Percentiles rank a stretch among this genome's conserved stretches.
Conservation (phyloP, 2,329 filamentous ascomycete species). For the Trichoderma citrinoviride region DNA sequence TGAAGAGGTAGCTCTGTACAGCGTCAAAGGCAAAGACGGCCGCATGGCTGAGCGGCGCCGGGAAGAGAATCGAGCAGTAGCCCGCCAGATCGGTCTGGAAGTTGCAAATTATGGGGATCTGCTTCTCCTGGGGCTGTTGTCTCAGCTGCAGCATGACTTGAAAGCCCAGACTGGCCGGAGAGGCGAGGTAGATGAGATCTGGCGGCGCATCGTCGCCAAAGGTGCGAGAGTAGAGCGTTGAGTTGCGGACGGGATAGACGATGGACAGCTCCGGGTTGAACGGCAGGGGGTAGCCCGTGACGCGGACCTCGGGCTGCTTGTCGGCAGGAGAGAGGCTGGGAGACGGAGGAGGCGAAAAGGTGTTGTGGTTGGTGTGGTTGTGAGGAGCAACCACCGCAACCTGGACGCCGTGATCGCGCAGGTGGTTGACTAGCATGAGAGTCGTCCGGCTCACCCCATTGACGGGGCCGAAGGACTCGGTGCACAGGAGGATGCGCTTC, state of each 20-base stretch:
- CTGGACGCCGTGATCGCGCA: conserved; percentile 60
- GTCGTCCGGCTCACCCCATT: conserved; percentile 73
- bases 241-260: conserved; percentile 66
- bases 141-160: conserved; percentile 68
- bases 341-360: conserved; percentile 47
- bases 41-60: conserved; percentile 56
- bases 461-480: conserved; percentile 69
- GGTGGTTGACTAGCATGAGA: conserved; percentile 64
- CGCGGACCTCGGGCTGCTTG: conserved; percentile 51
- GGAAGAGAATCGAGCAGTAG: conserved; percentile 69
- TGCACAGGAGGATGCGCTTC: conserved; percentile 64
- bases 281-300: conserved; percentile 64
- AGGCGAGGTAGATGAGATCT: conserved; percentile 68
- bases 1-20: conserved; percentile 66
- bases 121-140: conserved; percentile 53
- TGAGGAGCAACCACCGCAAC: conserved; percentile 66
- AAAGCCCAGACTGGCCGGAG: conserved; percentile 67
- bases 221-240: conserved; percentile 57
- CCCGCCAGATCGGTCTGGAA: conserved; percentile 70
- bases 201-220: conserved; percentile 53
- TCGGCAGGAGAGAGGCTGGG: conserved; percentile 34
- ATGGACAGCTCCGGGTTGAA: conserved; percentile 71
- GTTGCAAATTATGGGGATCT: conserved; percentile 63
- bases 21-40: conserved; percentile 60
- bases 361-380: conserved; percentile 53